Evolutionary conservation across 345 rosid species (phyloP).

Genomic region (Linum trigynum): DNA sequence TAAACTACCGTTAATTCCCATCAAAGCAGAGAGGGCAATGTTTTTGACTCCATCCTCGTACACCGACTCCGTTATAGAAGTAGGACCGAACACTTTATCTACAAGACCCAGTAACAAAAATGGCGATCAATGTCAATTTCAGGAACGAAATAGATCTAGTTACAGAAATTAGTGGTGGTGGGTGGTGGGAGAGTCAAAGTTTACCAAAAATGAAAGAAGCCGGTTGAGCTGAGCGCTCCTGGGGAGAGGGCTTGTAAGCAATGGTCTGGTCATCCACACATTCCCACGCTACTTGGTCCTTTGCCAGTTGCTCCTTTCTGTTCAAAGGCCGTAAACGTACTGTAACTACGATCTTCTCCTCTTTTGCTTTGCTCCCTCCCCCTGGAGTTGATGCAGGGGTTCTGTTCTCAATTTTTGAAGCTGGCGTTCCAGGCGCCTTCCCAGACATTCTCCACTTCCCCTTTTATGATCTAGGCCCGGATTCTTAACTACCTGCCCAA

Average conservation of each 20-base stretch:
- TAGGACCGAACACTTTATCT: conserved; percentile 95
- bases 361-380: conserved; percentile 45
- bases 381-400: conserved; percentile 69
- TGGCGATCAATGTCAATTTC: background rate
- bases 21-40: conserved; percentile 91
- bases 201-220: conserved; percentile 83
- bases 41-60: conserved; percentile 96
- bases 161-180: background rate
- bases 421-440: conserved; percentile 81
- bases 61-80: conserved; percentile 59
- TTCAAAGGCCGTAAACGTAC: conserved; percentile 84
- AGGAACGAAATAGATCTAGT: background rate
- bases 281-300: conserved; percentile 93
- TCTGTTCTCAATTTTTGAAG: conserved; percentile 55
- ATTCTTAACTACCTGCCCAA: background rate
- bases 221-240: conserved; percentile 68
- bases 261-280: conserved; percentile 81
- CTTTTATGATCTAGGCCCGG: background rate
- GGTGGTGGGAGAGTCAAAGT: background rate
- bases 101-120: conserved; percentile 20
- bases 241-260: conserved; percentile 58
- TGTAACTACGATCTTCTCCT: conserved; percentile 96
- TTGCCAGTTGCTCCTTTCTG: conserved; percentile 77
- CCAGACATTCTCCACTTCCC: conserved; percentile 24
- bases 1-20: conserved; percentile 84